Base-by-base conservation (phyloP, 2,329 filamentous ascomycete genomes). In the Ascochyta clinopodiicola region DNA sequence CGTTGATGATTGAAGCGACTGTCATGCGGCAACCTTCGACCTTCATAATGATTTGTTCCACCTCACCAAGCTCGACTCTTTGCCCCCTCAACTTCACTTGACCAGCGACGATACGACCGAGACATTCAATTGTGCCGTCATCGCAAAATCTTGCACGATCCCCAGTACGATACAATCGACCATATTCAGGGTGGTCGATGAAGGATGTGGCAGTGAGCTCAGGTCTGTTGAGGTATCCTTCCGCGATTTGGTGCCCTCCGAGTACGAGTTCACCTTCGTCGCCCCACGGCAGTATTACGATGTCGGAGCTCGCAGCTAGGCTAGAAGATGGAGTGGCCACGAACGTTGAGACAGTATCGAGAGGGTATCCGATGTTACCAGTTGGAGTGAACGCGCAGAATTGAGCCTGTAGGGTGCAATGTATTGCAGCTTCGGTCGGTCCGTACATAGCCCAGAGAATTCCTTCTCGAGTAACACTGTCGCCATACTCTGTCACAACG, bases 401-500 rank as follows among this genome's bases (percentile, higher is more conserved):
- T 0, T 80, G 77, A 0, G 87, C 79, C 60, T 91, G 88, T 4
- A 95, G 75, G 0, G 91, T 96, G 71, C 91, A 97, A 71, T 97
- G 93, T 53, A 97, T 96, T 0, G 92, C 87, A 7, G 91, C 91
- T 77, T 97, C 93, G 0, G 93, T 97, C 1, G 93, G 93, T 0
- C 93, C 93, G 70, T 97, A 97, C 92, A 96, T 96, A 31, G 88
- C 93, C 84, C 91, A 93, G 0, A 97, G 80, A 38, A 96, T 87
- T 62, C 89, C 88, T 2, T 79, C 71, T 7, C 75, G 76, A 0
- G 69, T 69, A 0, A 74, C 68, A 9, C 79, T 77, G 2, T 85
- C 85, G 6, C 91, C 92, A 79, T 95, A 97, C 69, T 96, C 91
- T 32, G 85, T 78, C 21, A 96, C 82, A 2, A 97, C 88, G 8